Conservation (phyloP, 768 basidiomycete species). For the Kwoniella heveanensis region DNA sequence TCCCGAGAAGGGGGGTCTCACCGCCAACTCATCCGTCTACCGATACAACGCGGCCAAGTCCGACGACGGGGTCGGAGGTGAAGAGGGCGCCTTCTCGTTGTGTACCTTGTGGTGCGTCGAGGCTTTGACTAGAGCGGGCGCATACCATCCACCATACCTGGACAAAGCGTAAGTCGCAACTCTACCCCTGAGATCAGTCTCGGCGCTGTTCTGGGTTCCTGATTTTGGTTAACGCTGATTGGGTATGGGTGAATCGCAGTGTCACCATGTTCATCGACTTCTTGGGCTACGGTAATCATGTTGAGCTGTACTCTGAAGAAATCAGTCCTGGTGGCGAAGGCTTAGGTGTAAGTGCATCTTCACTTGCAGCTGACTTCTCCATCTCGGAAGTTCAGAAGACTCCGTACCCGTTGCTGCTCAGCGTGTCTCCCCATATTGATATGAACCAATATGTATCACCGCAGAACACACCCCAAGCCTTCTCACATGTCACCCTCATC, state of each 20-base stretch:
- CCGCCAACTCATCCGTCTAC: constrained; percentile 73
- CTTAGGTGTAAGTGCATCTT: constrained; percentile 55
- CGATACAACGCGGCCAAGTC: constrained; percentile 84
- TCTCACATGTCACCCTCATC: constrained; percentile 56
- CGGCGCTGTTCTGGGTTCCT: too few species aligned
- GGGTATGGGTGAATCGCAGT: constrained; percentile 16
- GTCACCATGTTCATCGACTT: constrained; percentile 76
- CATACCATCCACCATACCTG: constrained; percentile 70
- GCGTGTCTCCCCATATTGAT: too few species aligned
- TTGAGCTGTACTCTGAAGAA: constrained; percentile 74
- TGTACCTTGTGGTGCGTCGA: constrained; percentile 71
- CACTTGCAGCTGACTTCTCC: too few species aligned
- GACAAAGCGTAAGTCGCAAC: constrained; percentile 59
- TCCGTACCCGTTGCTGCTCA: too few species aligned
- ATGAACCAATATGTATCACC: too few species aligned
- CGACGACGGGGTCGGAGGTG: constrained; percentile 91
- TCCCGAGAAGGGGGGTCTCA: constrained; percentile 86
- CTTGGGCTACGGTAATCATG: constrained; percentile 73
- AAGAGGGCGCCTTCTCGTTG: constrained; percentile 89
- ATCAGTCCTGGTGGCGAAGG: constrained; percentile 70
- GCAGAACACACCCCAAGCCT: constrained; percentile 56
- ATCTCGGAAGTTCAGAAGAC: too few species aligned
- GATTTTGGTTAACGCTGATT: too few species aligned
- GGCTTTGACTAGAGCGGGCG: constrained; percentile 82
- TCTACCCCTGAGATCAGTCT: too few species aligned